Evolutionary conservation across 2,329 filamentous ascomycete genomes (phyloP), one percentile per base, ranked within the genome.

Genomic region (Penicillium sp.): DNA sequence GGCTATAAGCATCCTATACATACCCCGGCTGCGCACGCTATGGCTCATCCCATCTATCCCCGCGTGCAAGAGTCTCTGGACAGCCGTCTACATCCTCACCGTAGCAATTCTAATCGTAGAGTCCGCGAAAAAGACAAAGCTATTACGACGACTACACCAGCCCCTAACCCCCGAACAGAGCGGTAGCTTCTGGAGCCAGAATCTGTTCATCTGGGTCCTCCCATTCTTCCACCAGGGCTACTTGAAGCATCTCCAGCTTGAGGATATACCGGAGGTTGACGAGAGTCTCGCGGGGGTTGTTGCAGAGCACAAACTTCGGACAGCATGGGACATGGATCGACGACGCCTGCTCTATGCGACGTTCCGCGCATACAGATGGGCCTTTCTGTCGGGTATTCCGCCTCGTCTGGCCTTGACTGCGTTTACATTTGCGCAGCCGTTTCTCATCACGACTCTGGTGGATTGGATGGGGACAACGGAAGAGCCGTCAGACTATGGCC

Each of bases 181-280:
- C 14, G 76, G 74, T 57, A 73, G 78, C 5, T 62, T 78, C 20
- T 74, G 76, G 63, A 76, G 66, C 47, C 67, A 70, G 16, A 69
- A 67, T 2, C 62, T 77, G n/a, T 81, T 81, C 61, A 76, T 71
- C 65, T 82, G 79, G 79, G 66, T 80, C 28, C 77, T 74, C 35
- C 69, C 71, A 2, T 62, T 82, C 4, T 74, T 83, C 23, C 68
- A 70, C 16, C 67, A 67, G 18, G 78, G 79, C 0, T 80, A 74
- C 66, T 69, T 67, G 3, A 74, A 71, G 6, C 61, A 69, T 5
- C 56, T 79, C 23, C 59, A 61, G 1, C 63, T 77, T 0, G 68
- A 75, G 3, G 76, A 79, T 50, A 65, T 80, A 3, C 73, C 69
- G 58, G 59, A 66, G 1, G 63, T 81, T 38, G 79, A 81, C 58